phyloP scores from a whole-genome alignment of 768 basidiomycete species.

The Naganishia randhawae region DNA sequence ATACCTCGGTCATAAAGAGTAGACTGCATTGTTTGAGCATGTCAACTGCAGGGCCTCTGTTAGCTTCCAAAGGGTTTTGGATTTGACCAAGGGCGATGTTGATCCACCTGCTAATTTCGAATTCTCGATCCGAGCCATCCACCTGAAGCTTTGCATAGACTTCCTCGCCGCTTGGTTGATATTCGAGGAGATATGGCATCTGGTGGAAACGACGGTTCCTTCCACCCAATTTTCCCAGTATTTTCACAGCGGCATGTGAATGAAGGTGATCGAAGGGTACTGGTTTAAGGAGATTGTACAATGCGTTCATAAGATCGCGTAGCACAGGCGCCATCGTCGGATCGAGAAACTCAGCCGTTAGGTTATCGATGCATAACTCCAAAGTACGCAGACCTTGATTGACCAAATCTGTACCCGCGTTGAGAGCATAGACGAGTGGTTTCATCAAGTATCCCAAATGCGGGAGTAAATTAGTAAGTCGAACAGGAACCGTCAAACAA shows the following conservation, averaged over 20 bases:
- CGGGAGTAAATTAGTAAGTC: conserved; percentile 90
- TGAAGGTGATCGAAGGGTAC: conserved; percentile 78
- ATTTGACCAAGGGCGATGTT: conserved; percentile 17
- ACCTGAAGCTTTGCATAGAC: conserved; percentile 20
- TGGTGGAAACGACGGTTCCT: conserved; percentile 81
- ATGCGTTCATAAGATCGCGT: conserved; percentile 87
- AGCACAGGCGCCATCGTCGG: conserved; percentile 89
- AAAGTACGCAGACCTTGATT: conserved; percentile 92
- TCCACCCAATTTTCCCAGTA: conserved; percentile 92
- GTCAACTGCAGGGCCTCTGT: conserved; percentile 20
- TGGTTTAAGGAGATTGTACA: conserved; percentile 86
- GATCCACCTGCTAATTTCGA: conserved; percentile 23
- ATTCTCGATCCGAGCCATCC: conserved; percentile 22
- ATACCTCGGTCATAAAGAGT: conserved; percentile 18
- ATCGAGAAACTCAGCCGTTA: conserved; percentile 95
- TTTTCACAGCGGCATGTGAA: conserved; percentile 90
- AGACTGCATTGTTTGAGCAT: conserved; percentile 27
- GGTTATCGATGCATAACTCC: conserved; percentile 97
- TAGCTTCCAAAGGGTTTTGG: conserved; percentile 17
- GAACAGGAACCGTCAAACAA: conserved; percentile 90
- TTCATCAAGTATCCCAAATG: conserved; percentile 95
- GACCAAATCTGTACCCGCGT: conserved; percentile 81
- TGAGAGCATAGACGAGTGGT: conserved; percentile 83
- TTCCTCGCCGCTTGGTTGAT: conserved; percentile 55
- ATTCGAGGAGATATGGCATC: conserved; percentile 72